Percentiles rank a stretch among this genome's conserved stretches.
These are phyloP conservation scores for Sporothrix inflata DNA, from an alignment of 2,329 filamentous ascomycete genomes.

Conservation along the genomic window DNA sequence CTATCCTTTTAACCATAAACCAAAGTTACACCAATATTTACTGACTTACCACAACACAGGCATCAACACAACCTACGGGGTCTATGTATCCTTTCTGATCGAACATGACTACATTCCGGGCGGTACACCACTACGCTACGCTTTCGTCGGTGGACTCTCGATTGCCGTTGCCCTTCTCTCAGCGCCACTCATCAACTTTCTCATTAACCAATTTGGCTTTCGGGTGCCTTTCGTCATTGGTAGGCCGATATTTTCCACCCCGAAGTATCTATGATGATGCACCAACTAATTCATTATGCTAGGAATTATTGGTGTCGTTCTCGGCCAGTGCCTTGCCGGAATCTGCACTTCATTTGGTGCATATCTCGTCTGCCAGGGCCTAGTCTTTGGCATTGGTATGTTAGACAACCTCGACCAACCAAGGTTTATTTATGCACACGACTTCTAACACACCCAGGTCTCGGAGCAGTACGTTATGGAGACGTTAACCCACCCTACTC, in stretches of 20 bases:
- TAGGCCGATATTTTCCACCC: not conserved
- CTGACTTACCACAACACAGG: not conserved
- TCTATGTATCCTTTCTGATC: conserved; percentile 27
- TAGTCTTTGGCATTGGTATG: conserved; percentile 26
- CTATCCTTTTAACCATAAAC: too few relatives aligned
- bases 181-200: conserved; percentile 1
- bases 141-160: conserved; percentile 27
- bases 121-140: conserved; percentile 24
- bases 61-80: conserved; percentile 24
- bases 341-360: conserved; percentile 20
- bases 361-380: conserved; percentile 28
- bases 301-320: conserved; percentile 23
- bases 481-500: too few relatives aligned
- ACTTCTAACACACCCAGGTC: not conserved
- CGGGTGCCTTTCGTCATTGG: conserved; percentile 5
- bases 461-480: conserved; percentile 15
- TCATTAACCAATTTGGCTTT: conserved; percentile 7
- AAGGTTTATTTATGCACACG: not conserved
- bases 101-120: conserved; percentile 24
- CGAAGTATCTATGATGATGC: too few relatives aligned
- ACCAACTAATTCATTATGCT: not conserved
- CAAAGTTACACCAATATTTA: not conserved
- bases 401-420: too few relatives aligned
- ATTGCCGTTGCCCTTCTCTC: conserved; percentile 21
- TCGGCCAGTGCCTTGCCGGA: conserved; percentile 26